These are phyloP conservation scores for Sphagnum magellanicum DNA, from an alignment of 228 moss, liverwort and hornwort species.

Conservation along the genomic window DNA sequence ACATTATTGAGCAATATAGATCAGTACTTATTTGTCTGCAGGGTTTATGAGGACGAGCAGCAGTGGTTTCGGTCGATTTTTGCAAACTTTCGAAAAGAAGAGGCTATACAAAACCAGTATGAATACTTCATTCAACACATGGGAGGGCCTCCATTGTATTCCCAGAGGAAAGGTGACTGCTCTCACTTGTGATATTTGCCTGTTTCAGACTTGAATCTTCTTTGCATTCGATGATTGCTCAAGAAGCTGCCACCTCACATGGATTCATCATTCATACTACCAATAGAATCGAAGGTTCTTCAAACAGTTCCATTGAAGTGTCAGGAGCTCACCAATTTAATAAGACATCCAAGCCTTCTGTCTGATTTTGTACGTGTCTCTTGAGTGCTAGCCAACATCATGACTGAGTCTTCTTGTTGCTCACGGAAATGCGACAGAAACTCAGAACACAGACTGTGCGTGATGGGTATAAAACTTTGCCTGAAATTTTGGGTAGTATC, in stretches of 20 bases:
- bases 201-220: not conserved
- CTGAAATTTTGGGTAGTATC: too few relatives aligned
- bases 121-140: constrained; percentile 86
- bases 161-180: constrained; percentile 68
- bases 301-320: not conserved
- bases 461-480: not conserved
- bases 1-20: not conserved
- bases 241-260: too few relatives aligned
- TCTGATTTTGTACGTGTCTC: not conserved
- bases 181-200: not conserved
- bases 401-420: too few relatives aligned
- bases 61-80: constrained; percentile 79
- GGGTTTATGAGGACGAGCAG: constrained; percentile 67
- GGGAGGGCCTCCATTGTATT: constrained; percentile 72
- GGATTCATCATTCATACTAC: too few relatives aligned
- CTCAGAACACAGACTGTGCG: not conserved
- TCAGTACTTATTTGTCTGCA: constrained; percentile 9
- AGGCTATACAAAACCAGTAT: constrained; percentile 78
- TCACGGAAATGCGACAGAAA: too few relatives aligned
- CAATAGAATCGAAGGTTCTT: too few relatives aligned
- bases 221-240: not conserved
- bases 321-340: not conserved
- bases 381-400: too few relatives aligned
- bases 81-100: constrained; percentile 55
- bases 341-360: not conserved